These are phyloP conservation scores for Simmondsia chinensis DNA, from an alignment of 148 eudicot species.

Conservation along the genomic window DNA sequence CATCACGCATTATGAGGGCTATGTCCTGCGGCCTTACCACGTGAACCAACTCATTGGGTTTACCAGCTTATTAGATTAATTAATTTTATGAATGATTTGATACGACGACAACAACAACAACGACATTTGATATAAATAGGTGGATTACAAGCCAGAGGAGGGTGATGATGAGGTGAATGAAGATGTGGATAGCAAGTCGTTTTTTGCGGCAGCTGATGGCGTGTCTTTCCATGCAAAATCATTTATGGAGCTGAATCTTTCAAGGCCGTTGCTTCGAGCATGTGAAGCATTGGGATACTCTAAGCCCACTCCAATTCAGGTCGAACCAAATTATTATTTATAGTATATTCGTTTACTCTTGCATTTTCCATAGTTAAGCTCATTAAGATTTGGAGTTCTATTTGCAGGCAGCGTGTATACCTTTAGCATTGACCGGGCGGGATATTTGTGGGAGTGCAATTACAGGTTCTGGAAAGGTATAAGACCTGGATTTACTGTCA, in stretches of 20 bases:
- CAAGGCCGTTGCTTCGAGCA: slow-evolving; percentile 85
- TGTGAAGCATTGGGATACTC: slow-evolving; percentile 73
- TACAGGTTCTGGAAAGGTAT: slow-evolving; percentile 98
- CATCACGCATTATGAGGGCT: too few relatives aligned
- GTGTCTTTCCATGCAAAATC: slow-evolving; percentile 64
- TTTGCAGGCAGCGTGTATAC: slow-evolving; percentile 87
- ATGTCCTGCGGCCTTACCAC: too few relatives aligned
- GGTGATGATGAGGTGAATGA: slow-evolving; percentile 49
- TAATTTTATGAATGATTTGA: too few relatives aligned
- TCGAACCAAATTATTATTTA: slow-evolving; percentile 4
- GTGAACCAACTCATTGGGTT: too few relatives aligned
- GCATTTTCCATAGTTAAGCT: neutral
- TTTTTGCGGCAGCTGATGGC: slow-evolving; percentile 60
- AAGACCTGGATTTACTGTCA: neutral
- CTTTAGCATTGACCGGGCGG: slow-evolving; percentile 76
- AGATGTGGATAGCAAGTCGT: slow-evolving; percentile 32
- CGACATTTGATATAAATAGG: slow-evolving; percentile 8
- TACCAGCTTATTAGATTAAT: too few relatives aligned
- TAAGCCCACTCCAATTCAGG: slow-evolving; percentile 98
- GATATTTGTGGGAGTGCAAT: slow-evolving; percentile 96
- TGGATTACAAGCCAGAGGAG: slow-evolving; percentile 36
- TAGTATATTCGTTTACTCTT: too few relatives aligned
- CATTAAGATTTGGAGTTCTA: slow-evolving; percentile 1
- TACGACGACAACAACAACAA: neutral
- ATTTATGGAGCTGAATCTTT: slow-evolving; percentile 70